Evolutionary conservation across 1,284 basidiomycete species (phyloP).

Genomic region (Ceraceosorus guamensis): DNA sequence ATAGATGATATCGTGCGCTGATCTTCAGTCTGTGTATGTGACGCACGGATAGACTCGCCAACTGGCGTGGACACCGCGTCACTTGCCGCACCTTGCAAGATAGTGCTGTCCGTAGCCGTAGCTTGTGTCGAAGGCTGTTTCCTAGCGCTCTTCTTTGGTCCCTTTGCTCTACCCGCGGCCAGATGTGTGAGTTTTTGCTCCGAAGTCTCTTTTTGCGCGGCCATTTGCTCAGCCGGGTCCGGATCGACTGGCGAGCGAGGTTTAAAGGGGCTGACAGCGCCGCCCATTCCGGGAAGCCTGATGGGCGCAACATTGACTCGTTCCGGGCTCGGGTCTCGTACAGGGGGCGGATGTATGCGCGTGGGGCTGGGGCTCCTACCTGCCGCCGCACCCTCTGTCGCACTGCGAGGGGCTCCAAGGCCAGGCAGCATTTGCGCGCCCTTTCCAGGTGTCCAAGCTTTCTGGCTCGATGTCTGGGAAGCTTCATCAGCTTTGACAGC

Average conservation of each 20-base stretch:
- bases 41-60: too few species aligned
- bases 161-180: not conserved
- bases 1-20: too few species aligned
- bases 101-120: too few species aligned
- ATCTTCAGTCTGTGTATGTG: too few species aligned
- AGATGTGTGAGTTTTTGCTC: not conserved
- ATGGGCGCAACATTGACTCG: constrained; percentile 16
- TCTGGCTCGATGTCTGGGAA: not conserved
- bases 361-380: too few species aligned
- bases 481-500: not conserved
- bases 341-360: not conserved
- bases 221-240: not conserved
- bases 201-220: not conserved
- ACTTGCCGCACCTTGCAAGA: too few species aligned
- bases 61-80: too few species aligned
- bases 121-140: too few species aligned
- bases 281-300: constrained; percentile 27
- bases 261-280: constrained; percentile 16
- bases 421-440: constrained; percentile 26
- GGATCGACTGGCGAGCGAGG: not conserved
- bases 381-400: too few species aligned
- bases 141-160: not conserved
- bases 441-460: constrained; percentile 22
- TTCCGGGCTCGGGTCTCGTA: constrained; percentile 9
- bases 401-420: constrained; percentile 5